Evolutionary conservation across 345 rosid species (phyloP).

Genomic region (Conringia planisiliqua): DNA sequence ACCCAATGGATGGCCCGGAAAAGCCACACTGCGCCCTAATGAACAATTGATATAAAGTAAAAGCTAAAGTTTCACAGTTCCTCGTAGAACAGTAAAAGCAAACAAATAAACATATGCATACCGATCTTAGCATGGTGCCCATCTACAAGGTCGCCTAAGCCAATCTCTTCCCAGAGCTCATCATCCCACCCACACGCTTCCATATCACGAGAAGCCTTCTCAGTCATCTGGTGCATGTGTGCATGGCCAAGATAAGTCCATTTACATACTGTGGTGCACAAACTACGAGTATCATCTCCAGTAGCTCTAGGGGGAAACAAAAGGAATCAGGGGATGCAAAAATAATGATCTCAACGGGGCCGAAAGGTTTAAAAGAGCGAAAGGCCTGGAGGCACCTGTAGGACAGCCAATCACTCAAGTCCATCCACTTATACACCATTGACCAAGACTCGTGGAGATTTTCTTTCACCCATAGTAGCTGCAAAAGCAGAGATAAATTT

Average conservation of each 20-base stretch:
- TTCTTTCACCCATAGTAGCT: slow-evolving; percentile 99
- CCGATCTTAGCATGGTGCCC: slow-evolving; percentile 98
- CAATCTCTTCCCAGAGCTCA: slow-evolving; percentile 99
- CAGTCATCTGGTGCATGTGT: slow-evolving; percentile 78
- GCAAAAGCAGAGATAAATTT: slow-evolving; percentile 27
- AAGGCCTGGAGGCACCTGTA: slow-evolving; percentile 49
- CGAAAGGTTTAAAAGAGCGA: neutral
- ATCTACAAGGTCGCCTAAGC: slow-evolving; percentile 83
- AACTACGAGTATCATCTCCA: slow-evolving; percentile 92
- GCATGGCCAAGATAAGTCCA: slow-evolving; percentile 99
- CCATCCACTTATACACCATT: slow-evolving; percentile 96
- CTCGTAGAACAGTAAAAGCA: neutral
- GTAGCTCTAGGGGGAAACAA: slow-evolving; percentile 61
- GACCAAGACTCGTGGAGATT: slow-evolving; percentile 94
- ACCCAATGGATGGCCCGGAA: slow-evolving; percentile 96
- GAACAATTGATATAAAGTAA: slow-evolving; percentile 4
- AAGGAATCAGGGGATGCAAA: slow-evolving; percentile 7
- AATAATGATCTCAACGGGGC: neutral
- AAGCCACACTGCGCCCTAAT: slow-evolving; percentile 90
- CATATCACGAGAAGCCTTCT: slow-evolving; percentile 78
- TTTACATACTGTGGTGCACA: slow-evolving; percentile 95
- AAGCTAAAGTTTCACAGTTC: neutral
- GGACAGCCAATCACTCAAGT: slow-evolving; percentile 97
- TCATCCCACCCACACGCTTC: slow-evolving; percentile 99
- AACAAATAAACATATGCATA: slow-evolving; percentile 34